Evolutionary conservation across 2,329 filamentous ascomycete genomes (phyloP).

Genomic region (Helminthosporium solani): DNA sequence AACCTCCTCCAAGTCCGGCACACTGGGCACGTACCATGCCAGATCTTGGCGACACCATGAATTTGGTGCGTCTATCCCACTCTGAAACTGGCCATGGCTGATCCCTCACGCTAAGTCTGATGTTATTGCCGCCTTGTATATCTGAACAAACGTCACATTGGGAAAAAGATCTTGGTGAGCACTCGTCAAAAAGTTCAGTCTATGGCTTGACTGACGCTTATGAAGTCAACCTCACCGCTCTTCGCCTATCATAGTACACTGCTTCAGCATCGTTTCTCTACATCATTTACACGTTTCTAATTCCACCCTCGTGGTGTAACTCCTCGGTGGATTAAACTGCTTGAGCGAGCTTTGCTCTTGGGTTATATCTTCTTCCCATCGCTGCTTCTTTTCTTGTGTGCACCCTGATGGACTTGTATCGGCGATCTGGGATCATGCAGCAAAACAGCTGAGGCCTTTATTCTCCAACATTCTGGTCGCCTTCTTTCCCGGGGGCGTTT

Average conservation of each 20-base stretch:
- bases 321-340: slow-evolving; percentile 1
- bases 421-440: slow-evolving; percentile 7
- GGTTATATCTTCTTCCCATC: slow-evolving; percentile 3
- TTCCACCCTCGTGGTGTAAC: slow-evolving; percentile 8
- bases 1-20: slow-evolving; percentile 43
- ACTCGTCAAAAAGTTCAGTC: neutral
- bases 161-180: slow-evolving; percentile 4
- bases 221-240: neutral
- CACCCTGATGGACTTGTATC: slow-evolving; percentile 10
- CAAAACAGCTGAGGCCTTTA: slow-evolving; percentile 6
- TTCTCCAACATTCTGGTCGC: slow-evolving; percentile 7
- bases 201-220: neutral
- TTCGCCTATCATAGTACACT: neutral
- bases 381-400: slow-evolving; percentile 7
- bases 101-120: slow-evolving; percentile 1
- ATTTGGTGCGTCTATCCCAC: slow-evolving; percentile 13
- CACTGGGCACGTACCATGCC: slow-evolving; percentile 26
- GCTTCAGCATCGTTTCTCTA: neutral
- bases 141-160: neutral
- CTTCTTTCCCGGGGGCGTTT: slow-evolving; percentile 1
- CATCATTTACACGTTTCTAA: neutral
- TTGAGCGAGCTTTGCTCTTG: slow-evolving; percentile 8
- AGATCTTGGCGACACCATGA: slow-evolving; percentile 5
- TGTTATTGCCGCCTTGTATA: neutral
- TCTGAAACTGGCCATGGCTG: neutral